phyloP scores from a whole-genome alignment of 23 red algal species.

The Gracilaria gracilis region DNA sequence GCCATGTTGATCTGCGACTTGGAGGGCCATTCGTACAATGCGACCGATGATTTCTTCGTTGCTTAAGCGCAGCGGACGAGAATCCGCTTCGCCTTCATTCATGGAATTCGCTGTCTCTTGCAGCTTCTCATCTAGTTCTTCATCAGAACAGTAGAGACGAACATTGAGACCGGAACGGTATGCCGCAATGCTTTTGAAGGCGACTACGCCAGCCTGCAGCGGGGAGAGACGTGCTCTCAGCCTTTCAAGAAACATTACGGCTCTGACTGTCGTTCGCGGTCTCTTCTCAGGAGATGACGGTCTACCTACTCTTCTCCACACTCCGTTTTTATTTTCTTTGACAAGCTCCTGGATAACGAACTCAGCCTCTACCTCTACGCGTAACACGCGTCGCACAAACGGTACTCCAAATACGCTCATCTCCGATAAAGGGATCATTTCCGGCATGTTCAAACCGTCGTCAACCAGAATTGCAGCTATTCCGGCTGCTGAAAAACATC shows the following conservation, averaged over 20 bases:
- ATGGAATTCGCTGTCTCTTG: not conserved
- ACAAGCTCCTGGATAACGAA: constrained; percentile 45
- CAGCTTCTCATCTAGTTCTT: constrained; percentile 44
- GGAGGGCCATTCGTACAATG: constrained; percentile 32
- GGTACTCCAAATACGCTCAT: constrained; percentile 21
- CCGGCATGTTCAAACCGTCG: constrained; percentile 43
- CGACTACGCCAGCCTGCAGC: constrained; percentile 22
- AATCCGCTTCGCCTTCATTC: not conserved
- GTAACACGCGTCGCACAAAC: constrained; percentile 35
- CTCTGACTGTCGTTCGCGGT: constrained; percentile 20
- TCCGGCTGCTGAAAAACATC: constrained; percentile 35
- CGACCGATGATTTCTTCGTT: constrained; percentile 32
- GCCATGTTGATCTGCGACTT: constrained; percentile 30
- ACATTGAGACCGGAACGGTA: constrained; percentile 49
- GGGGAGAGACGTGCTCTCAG: constrained; percentile 17
- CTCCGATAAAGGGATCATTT: constrained; percentile 2
- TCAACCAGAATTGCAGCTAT: constrained; percentile 68
- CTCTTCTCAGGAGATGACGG: constrained; percentile 28
- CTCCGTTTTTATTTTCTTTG: constrained; percentile 34
- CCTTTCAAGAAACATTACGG: constrained; percentile 17
- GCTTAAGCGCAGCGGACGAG: not conserved
- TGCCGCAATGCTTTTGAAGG: constrained; percentile 63
- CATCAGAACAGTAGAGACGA: constrained; percentile 36
- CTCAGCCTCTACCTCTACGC: constrained; percentile 65
- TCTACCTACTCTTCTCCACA: constrained; percentile 14